Evolutionary conservation across 768 basidiomycete genomes (phyloP).

Genomic region (Termitomyces sp.): DNA sequence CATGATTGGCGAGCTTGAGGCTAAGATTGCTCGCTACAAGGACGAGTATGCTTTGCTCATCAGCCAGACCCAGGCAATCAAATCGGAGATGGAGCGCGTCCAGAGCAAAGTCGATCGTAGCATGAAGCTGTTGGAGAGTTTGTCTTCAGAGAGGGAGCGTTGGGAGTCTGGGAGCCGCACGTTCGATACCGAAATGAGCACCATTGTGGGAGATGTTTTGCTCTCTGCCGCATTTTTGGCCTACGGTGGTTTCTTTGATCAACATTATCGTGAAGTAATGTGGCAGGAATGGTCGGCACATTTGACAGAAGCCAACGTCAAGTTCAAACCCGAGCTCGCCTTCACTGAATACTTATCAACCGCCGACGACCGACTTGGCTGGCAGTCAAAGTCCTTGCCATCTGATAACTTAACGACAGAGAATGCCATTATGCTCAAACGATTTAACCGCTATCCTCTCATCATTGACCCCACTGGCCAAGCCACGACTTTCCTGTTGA

Average conservation of each 20-base stretch:
- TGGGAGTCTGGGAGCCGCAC: conserved; percentile 96
- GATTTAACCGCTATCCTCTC: conserved; percentile 95
- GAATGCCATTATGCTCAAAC: conserved; percentile 99
- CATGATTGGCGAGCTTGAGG: conserved; percentile 90
- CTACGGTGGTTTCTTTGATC: conserved; percentile 98
- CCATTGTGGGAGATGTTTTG: conserved; percentile 95
- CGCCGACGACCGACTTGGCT: conserved; percentile 90
- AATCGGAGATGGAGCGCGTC: conserved; percentile 95
- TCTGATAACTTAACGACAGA: conserved; percentile 95
- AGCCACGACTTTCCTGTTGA: conserved; percentile 89
- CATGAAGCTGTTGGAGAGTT: conserved; percentile 89
- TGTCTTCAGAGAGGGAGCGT: conserved; percentile 90
- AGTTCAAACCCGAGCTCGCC: conserved; percentile 89
- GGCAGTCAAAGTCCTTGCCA: conserved; percentile 96
- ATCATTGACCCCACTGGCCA: conserved; percentile 99
- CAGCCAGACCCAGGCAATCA: conserved; percentile 96
- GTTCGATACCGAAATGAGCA: conserved; percentile 98
- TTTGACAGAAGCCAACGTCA: conserved; percentile 83
- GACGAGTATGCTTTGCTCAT: conserved; percentile 96
- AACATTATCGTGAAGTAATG: conserved; percentile 95
- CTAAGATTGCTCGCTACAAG: conserved; percentile 92
- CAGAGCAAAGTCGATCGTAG: conserved; percentile 96
- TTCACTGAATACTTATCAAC: conserved; percentile 96
- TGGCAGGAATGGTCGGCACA: conserved; percentile 95
- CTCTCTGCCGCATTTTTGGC: conserved; percentile 96